Conservation (phyloP, 768 basidiomycete species). For the Auricularia cornea region DNA sequence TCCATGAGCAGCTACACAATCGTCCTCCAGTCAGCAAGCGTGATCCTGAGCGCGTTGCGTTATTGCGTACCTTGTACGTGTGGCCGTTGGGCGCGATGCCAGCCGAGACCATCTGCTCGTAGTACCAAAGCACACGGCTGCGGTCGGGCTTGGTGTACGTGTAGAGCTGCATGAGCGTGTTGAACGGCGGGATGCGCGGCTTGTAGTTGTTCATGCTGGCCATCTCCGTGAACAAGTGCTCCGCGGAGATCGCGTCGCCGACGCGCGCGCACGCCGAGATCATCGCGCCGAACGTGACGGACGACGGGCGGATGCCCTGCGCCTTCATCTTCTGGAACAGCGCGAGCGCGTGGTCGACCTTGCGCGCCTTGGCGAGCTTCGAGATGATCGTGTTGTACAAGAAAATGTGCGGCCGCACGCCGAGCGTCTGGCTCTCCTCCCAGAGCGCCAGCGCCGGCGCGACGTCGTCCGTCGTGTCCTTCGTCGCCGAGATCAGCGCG, state of each 20-base stretch:
- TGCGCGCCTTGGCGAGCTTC: conserved; percentile 88
- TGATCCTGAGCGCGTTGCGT: no score
- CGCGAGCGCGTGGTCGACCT: conserved; percentile 81
- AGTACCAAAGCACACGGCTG: conserved; percentile 65
- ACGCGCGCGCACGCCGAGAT: conserved; percentile 92
- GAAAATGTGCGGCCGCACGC: conserved; percentile 73
- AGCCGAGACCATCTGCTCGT: conserved; percentile 51
- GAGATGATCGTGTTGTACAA: conserved; percentile 97
- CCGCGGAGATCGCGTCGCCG: conserved; percentile 77
- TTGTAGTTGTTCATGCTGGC: conserved; percentile 57
- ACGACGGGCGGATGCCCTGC: conserved; percentile 51
- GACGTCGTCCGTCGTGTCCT: conserved; percentile 94
- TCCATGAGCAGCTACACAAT: conserved; percentile 72
- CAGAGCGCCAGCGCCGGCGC: conserved; percentile 79
- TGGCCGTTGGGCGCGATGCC: conserved; percentile 72
- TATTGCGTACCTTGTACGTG: conserved; percentile 92
- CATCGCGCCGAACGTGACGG: conserved; percentile 91
- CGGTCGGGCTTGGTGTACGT: conserved; percentile 85
- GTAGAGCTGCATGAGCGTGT: conserved; percentile 98
- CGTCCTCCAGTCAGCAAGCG: no score
- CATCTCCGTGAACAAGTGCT: conserved; percentile 85
- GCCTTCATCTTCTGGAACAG: conserved; percentile 85
- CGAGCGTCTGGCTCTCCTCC: conserved; percentile 61
- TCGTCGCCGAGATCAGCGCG: conserved; percentile 75
- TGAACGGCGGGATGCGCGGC: conserved; percentile 90